Base-by-base conservation (phyloP, 2,329 filamentous ascomycete genomes). In the Epichloe festucae region DNA sequence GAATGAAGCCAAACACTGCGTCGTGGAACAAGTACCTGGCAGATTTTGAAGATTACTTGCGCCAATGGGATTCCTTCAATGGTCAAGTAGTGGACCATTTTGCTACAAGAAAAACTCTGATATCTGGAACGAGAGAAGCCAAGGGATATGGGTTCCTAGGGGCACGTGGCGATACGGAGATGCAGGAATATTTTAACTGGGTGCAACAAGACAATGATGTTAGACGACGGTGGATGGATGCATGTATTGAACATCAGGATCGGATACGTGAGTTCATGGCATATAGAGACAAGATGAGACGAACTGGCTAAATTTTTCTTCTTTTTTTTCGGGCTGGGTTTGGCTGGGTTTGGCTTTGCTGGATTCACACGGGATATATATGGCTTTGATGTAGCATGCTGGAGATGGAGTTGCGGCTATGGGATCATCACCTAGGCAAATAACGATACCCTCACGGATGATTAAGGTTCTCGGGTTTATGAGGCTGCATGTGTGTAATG, bases 171-270 rank as follows among this genome's bases (percentile, higher is more conserved):
- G 68, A 75, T 40, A 56, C 58, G 1, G 79, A 77, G 0, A 71
- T 82, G 23, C 62, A 70, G 15, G 74, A 77, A 51, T 89, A 89
- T 62, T 63, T 79, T 53, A 68, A 68, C 39, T 79, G 77, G 62
- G 66, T 84, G 51, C 75, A 77, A 56, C 78, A 87, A 64, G 85
- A 89, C 60, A 75, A 80, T 56, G 70, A 72, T 46, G 77, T 87
- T 5, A 71, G 81, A 52, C 72, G 72, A 59, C 73, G 76, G 52
- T 88, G 85, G 82, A 67, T 67, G 34, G 64, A 74, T 8, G 78
- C 78, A 7, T 79, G 76, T 54, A 75, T 79, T 43, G 73, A 73
- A 54, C 85, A 89, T 60, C 74, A 78, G 52, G 64, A 71, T 52
- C 74, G 75, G 10, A 68, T 88, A 52, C 70, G 73, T 56, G 75